Percentiles rank a stretch among this genome's conserved stretches.
Evolutionary conservation across 805 yeast species (phyloP).

Genomic region (Diddensiella transvaalensis): DNA sequence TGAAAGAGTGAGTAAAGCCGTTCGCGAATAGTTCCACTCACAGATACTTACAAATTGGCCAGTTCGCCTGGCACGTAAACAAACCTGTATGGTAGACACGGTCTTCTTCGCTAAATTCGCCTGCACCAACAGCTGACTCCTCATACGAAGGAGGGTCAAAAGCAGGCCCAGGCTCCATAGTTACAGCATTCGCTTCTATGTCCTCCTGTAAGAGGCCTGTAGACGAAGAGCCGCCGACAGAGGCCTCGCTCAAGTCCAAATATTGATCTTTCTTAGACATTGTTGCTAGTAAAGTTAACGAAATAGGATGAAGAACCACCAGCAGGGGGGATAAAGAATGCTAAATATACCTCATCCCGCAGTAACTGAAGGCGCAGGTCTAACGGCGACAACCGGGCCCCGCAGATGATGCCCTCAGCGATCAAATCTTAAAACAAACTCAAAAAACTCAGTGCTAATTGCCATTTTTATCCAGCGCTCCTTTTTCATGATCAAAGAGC

Average conservation of each 20-base stretch:
- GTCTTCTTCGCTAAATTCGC: not conserved
- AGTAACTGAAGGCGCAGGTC: too few relatives aligned
- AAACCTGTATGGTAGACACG: constrained; percentile 13
- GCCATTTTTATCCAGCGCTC: too few relatives aligned
- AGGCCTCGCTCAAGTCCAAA: not conserved
- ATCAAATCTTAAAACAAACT: too few relatives aligned
- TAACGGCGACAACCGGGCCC: too few relatives aligned
- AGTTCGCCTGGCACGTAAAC: constrained; percentile 10
- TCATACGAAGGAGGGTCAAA: constrained; percentile 6
- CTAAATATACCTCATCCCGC: too few relatives aligned
- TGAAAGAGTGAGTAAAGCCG: too few relatives aligned
- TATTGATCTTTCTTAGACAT: constrained; percentile 1
- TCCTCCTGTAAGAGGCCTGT: not conserved
- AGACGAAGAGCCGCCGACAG: not conserved
- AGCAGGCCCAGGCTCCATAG: not conserved
- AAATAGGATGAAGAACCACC: too few relatives aligned
- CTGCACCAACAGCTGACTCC: not conserved
- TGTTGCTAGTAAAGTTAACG: too few relatives aligned
- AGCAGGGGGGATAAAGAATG: too few relatives aligned
- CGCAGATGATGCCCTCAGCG: too few relatives aligned
- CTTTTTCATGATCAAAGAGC: too few relatives aligned
- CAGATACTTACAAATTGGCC: constrained; percentile 1
- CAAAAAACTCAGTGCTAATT: too few relatives aligned
- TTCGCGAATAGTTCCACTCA: not conserved
- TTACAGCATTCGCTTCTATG: not conserved